phyloP scores from a whole-genome alignment of 371 early-diverging fungal genomes.

The Batrachochytrium dendrobatidis region DNA sequence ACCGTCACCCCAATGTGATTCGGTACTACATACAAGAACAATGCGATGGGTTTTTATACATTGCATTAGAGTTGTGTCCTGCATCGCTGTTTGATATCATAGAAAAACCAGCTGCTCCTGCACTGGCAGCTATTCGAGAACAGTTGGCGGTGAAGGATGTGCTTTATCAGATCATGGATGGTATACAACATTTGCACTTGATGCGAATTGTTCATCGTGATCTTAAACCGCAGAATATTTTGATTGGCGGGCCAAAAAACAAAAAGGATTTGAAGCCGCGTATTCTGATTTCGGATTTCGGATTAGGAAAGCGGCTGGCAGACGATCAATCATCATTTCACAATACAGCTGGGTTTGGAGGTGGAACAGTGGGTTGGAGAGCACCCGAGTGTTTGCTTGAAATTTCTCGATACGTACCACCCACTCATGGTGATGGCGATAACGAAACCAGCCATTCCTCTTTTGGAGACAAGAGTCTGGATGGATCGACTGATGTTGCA shows the following conservation, averaged over 20 bases:
- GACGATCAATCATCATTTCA: constrained; percentile 91
- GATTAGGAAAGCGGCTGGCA: constrained; percentile 89
- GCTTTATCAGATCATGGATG: constrained; percentile 73
- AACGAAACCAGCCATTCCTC: background rate
- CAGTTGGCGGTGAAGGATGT: constrained; percentile 43
- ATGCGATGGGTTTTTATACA: constrained; percentile 84
- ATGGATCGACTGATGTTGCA: background rate
- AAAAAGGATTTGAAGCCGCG: constrained; percentile 40
- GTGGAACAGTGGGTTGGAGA: constrained; percentile 91
- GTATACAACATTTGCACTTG: constrained; percentile 81
- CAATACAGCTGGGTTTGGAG: constrained; percentile 59
- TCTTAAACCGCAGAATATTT: constrained; percentile 86
- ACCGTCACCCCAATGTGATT: constrained; percentile 92
- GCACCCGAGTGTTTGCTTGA: constrained; percentile 74
- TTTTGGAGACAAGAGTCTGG: constrained; percentile 16
- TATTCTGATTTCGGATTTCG: constrained; percentile 94
- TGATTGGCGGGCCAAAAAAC: constrained; percentile 47
- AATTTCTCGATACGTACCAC: background rate
- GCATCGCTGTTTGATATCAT: constrained; percentile 52
- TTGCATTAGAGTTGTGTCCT: constrained; percentile 87
- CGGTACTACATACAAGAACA: constrained; percentile 84
- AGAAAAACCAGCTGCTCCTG: constrained; percentile 20
- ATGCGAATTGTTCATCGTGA: constrained; percentile 95
- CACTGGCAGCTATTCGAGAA: constrained; percentile 11
- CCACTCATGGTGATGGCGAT: background rate